These are phyloP conservation scores for Rhododendron simsii DNA, from an alignment of 148 eudicot genomes.

Conservation along the genomic window DNA sequence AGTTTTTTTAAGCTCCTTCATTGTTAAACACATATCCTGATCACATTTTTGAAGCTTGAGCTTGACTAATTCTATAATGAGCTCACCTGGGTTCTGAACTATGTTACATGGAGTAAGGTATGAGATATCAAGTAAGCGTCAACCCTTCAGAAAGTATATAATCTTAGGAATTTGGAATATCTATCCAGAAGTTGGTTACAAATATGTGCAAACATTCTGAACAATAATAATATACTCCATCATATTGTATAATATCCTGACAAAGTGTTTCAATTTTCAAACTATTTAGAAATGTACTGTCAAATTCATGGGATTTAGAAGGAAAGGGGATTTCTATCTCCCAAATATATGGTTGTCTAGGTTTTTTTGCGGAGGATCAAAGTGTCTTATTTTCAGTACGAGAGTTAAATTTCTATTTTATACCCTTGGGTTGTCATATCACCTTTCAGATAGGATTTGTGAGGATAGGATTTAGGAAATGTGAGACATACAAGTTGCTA, in stretches of 20 bases:
- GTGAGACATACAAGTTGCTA: not conserved
- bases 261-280: not conserved
- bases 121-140: not conserved
- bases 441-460: not conserved
- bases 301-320: not conserved
- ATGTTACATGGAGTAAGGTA: not conserved
- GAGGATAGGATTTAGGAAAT: not conserved
- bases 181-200: not conserved
- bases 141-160: not conserved
- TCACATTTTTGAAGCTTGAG: not conserved
- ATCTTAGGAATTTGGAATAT: not conserved
- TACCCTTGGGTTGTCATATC: not conserved
- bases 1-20: too few species aligned
- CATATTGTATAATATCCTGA: too few species aligned
- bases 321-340: too few species aligned
- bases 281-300: not conserved
- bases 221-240: not conserved
- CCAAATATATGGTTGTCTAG: not conserved
- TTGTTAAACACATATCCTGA: not conserved
- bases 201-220: not conserved
- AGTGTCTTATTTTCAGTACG: not conserved
- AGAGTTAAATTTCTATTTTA: too few species aligned
- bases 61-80: not conserved
- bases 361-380: not conserved
- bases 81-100: not conserved